Evolutionary conservation across 1,139 yeast species (phyloP), one percentile per base, ranked within the genome.

Genomic region (Magnusiomyces sp.): DNA sequence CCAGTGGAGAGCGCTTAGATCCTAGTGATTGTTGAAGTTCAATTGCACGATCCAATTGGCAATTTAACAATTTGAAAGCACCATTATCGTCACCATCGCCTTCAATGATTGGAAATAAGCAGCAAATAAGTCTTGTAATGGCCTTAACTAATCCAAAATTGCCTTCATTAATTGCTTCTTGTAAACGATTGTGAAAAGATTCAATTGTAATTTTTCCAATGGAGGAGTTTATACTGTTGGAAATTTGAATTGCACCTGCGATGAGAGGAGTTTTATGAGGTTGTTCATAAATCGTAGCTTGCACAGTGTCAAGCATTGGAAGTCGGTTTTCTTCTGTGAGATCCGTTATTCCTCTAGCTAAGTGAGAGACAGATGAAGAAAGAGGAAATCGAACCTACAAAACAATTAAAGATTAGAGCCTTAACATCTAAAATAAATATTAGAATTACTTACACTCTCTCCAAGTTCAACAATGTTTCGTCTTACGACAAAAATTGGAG

Each of bases 201-300:
- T 86, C 95, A 39, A 86, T 69, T 23, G 85, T 78, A 50, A 78
- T 76, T 58, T 79, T 79, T 44, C 95, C 94, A 45, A 86, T 81
- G 40, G 78, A 73, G 47, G 78, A 76, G 64, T 81, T 81, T 56
- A 76, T 76, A 14, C 84, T 73, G 66, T 84, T 83, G 51, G 88
- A 81, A 36, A 83, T 72, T 58, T 83, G 74, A 10, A 90, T 70
- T 56, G 88, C 73, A n/a, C 83, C 80, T 33, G 88, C 76, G 53
- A 90, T 69, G 23, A 83, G 77, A 27, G 81, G 79, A 53, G 83
- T 77, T 64, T 90, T 92, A 58, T 90, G 95, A 0, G 97, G 97
- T 66, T 90, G 97, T 66, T 92, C 98, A 40, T 77, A 68, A 9
- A 85, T 73, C 42, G 86, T 77, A 1, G 95, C 88, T 53, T 75